phyloP scores from a whole-genome alignment of 441 rosid genomes.

The Capsella rubella region DNA sequence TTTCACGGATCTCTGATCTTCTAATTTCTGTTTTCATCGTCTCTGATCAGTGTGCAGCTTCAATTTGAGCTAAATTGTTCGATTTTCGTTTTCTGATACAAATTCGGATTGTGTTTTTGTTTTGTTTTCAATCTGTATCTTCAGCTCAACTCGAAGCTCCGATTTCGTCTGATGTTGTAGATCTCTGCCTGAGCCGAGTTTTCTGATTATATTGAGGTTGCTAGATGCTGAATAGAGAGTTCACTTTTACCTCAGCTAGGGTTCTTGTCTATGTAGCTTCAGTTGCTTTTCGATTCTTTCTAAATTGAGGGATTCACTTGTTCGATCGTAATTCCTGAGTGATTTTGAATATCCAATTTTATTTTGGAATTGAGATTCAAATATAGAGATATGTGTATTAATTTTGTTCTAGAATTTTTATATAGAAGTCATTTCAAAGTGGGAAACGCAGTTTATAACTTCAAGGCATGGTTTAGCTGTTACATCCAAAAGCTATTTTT shows the following conservation, averaged over 20 bases:
- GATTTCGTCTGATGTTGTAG: constrained; percentile 22
- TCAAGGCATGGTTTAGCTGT: constrained; percentile 16
- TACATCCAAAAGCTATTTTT: constrained; percentile 29
- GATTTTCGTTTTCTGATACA: background rate
- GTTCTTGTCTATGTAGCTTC: constrained; percentile 49
- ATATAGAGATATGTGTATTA: constrained; percentile 22
- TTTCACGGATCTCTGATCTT: constrained; percentile 39
- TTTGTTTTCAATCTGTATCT: background rate
- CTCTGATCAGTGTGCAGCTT: constrained; percentile 22
- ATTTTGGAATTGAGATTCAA: background rate
- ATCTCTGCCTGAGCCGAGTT: constrained; percentile 12
- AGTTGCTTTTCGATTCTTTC: constrained; percentile 15
- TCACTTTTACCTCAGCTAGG: constrained; percentile 41
- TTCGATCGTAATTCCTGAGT: constrained; percentile 25
- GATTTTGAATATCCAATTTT: constrained; percentile 23
- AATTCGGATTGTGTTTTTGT: constrained; percentile 9
- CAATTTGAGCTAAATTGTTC: background rate
- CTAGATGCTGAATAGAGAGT: constrained; percentile 4
- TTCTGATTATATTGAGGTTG: constrained; percentile 13
- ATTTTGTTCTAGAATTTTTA: constrained; percentile 5
- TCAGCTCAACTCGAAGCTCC: constrained; percentile 40
- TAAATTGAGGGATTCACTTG: background rate
- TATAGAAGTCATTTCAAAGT: background rate
- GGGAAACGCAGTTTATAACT: background rate
- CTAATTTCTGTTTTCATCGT: background rate